phyloP scores from a whole-genome alignment of 306 rosid species.

The Fragaria iinumae region DNA sequence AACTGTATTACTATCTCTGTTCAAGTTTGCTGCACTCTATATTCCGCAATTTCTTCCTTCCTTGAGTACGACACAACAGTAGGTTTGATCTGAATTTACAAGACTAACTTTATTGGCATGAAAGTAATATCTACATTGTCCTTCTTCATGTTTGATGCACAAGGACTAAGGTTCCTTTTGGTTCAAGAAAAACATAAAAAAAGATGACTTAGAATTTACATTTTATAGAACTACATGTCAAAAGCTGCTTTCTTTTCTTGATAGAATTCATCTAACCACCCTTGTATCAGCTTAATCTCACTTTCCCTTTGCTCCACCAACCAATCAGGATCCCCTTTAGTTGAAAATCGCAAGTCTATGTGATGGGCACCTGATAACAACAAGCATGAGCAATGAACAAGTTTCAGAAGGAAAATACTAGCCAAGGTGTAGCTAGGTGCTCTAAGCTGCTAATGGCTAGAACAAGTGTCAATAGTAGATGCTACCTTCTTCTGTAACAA shows the following conservation, averaged over 20 bases:
- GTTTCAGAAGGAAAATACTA: constrained; percentile 2
- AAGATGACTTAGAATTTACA: not conserved
- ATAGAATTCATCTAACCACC: constrained; percentile 60
- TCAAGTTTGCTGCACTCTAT: no score
- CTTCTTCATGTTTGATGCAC: not conserved
- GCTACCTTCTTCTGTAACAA: constrained; percentile 72
- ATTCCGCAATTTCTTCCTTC: no score
- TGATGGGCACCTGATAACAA: constrained; percentile 68
- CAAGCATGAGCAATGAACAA: not conserved
- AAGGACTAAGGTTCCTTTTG: not conserved
- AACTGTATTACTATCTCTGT: no score
- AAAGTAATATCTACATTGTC: not conserved
- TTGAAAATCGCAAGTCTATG: constrained; percentile 73
- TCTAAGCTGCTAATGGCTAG: no score
- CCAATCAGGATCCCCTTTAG: constrained; percentile 73
- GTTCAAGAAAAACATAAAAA: not conserved
- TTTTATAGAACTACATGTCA: constrained; percentile 19
- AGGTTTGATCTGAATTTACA: not conserved
- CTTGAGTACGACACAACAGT: no score
- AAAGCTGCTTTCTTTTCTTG: constrained; percentile 29
- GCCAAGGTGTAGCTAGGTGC: no score
- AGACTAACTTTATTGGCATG: not conserved
- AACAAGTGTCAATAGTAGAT: constrained; percentile 11
- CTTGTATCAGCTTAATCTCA: constrained; percentile 60
- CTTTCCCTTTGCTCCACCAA: constrained; percentile 62